These are phyloP conservation scores for Chaetomium olivaceum DNA, from an alignment of 2,329 filamentous ascomycete genomes.

Conservation along the genomic window DNA sequence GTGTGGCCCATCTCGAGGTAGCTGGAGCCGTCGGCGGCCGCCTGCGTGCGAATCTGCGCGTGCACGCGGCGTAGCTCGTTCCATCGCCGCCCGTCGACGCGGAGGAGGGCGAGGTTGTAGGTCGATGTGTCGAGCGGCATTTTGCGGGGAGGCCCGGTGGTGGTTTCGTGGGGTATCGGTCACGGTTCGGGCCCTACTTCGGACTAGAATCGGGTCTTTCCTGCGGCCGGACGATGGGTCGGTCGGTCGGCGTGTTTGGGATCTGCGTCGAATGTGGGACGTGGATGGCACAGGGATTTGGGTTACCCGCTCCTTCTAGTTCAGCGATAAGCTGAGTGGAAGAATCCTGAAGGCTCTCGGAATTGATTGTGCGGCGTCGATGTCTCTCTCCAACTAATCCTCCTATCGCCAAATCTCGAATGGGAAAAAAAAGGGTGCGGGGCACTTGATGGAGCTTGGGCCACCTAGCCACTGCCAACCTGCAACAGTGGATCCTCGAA, in stretches of 20 bases:
- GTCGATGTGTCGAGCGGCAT: slow-evolving; percentile 97
- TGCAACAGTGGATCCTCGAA: background rate
- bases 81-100: slow-evolving; percentile 86
- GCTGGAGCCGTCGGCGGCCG: slow-evolving; percentile 86
- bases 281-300: background rate
- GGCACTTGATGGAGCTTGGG: slow-evolving; percentile 25
- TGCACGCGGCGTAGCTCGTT: slow-evolving; percentile 90
- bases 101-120: slow-evolving; percentile 81
- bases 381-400: background rate
- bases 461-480: slow-evolving; percentile 16
- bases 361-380: background rate
- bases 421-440: slow-evolving; percentile 22
- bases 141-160: slow-evolving; percentile 42
- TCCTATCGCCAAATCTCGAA: slow-evolving; percentile 10
- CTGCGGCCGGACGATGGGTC: background rate
- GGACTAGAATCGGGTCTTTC: background rate
- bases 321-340: background rate
- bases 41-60: slow-evolving; percentile 88
- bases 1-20: slow-evolving; percentile 98
- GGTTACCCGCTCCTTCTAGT: background rate
- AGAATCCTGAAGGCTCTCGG: background rate
- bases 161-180: background rate
- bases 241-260: slow-evolving; percentile 7
- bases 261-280: slow-evolving; percentile 6
- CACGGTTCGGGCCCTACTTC: background rate